These are phyloP conservation scores for Collybiopsis confluens DNA, from an alignment of 768 basidiomycete genomes.

Conservation along the genomic window DNA sequence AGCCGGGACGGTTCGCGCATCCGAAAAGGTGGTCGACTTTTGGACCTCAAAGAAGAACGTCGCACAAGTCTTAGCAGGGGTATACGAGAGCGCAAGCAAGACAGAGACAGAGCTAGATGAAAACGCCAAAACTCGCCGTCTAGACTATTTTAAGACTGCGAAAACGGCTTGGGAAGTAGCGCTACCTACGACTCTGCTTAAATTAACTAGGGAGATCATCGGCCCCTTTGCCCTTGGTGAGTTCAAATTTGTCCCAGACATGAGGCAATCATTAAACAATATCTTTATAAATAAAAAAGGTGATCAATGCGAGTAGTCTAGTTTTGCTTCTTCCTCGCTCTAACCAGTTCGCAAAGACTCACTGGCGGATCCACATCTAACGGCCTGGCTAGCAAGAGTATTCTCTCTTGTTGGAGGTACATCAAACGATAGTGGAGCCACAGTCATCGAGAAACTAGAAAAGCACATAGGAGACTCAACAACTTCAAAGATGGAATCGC, in stretches of 20 bases:
- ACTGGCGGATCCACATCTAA: slow-evolving; percentile 76
- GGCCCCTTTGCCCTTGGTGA: slow-evolving; percentile 65
- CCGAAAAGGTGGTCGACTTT: slow-evolving; percentile 57
- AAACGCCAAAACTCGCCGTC: slow-evolving; percentile 34
- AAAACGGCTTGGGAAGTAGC: slow-evolving; percentile 49
- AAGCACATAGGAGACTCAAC: slow-evolving; percentile 41
- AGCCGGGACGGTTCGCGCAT: slow-evolving; percentile 42
- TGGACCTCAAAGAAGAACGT: slow-evolving; percentile 55
- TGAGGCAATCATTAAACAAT: neutral
- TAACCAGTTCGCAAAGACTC: slow-evolving; percentile 49
- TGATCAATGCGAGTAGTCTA: neutral
- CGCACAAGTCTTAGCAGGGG: slow-evolving; percentile 38
- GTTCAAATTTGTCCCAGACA: slow-evolving; percentile 13
- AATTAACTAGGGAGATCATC: slow-evolving; percentile 52
- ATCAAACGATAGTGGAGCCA: slow-evolving; percentile 45
- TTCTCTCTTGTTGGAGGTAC: slow-evolving; percentile 54
- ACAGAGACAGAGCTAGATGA: slow-evolving; percentile 32
- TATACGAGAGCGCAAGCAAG: slow-evolving; percentile 42
- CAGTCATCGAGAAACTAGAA: slow-evolving; percentile 48
- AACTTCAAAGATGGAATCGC: slow-evolving; percentile 16
- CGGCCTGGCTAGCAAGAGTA: slow-evolving; percentile 67
- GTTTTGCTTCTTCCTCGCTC: neutral
- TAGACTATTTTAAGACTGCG: slow-evolving; percentile 47
- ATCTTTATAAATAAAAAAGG: neutral
- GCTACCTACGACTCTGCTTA: slow-evolving; percentile 40